These are phyloP conservation scores for Chaetomium cochliodes DNA, from an alignment of 495 filamentous ascomycete genomes.

Conservation along the genomic window DNA sequence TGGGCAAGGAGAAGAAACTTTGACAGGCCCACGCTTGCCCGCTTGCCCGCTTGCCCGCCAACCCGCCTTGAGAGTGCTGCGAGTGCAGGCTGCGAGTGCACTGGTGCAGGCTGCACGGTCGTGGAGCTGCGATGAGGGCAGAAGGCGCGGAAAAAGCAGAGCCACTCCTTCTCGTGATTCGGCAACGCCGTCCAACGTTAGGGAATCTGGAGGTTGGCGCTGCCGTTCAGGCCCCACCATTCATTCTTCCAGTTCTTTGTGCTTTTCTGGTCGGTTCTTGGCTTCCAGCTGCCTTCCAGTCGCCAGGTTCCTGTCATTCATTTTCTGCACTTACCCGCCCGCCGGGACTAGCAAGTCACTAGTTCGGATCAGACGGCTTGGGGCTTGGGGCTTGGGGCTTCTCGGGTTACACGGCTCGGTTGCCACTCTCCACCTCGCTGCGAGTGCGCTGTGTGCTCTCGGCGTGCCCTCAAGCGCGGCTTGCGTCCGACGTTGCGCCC, in stretches of 20 bases:
- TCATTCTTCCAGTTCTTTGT: neutral
- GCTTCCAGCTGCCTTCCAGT: no score
- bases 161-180: neutral
- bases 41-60: no score
- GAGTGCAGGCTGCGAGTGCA: no score
- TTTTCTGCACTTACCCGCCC: neutral
- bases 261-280: neutral
- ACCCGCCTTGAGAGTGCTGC: no score
- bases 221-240: neutral
- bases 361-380: constrained; percentile 8
- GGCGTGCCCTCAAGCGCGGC: constrained; percentile 8
- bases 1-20: neutral
- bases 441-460: neutral
- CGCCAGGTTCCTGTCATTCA: neutral
- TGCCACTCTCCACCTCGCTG: neutral
- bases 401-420: neutral
- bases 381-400: no score
- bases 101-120: no score
- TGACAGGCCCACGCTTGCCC: neutral
- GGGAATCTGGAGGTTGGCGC: neutral
- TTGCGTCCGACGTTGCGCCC: neutral
- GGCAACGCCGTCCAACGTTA: neutral
- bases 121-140: no score
- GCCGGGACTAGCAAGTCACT: neutral
- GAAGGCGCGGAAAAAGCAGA: no score